These are phyloP conservation scores for Haberlea rhodopensis DNA, from an alignment of 257 asterid genomes.

Conservation along the genomic window DNA sequence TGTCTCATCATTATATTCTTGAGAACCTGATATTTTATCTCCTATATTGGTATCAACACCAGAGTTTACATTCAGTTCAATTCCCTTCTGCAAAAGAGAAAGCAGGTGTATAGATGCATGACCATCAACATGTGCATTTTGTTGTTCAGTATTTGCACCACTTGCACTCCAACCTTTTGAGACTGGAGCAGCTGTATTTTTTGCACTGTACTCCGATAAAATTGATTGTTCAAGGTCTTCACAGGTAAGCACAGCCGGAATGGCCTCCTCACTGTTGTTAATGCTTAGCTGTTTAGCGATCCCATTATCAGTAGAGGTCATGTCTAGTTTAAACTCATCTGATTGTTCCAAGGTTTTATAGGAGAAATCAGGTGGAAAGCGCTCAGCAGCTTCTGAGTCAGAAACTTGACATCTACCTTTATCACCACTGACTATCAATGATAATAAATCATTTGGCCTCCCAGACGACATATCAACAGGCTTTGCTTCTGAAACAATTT, in stretches of 20 bases:
- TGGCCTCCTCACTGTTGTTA: constrained; percentile 39
- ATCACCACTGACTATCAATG: no score
- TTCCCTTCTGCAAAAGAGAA: no score
- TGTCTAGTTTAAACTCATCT: constrained; percentile 28
- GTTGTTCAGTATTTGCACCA: constrained; percentile 34
- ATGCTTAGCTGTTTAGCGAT: constrained; percentile 38
- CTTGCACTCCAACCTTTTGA: constrained; percentile 32
- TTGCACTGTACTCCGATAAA: constrained; percentile 56
- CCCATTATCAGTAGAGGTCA: constrained; percentile 44
- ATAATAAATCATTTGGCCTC: no score
- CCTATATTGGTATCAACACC: constrained; percentile 30
- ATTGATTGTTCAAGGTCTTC: constrained; percentile 98
- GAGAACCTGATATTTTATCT: constrained; percentile 33
- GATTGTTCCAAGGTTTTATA: constrained; percentile 32
- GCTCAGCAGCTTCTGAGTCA: constrained; percentile 26
- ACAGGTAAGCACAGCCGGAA: constrained; percentile 64
- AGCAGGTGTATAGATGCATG: constrained; percentile 66
- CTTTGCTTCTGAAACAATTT: constrained; percentile 50
- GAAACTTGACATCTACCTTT: no score
- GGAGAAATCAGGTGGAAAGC: constrained; percentile 30
- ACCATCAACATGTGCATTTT: constrained; percentile 42
- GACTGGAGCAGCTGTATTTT: constrained; percentile 34
- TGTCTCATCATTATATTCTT: constrained; percentile 26
- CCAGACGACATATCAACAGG: no score
- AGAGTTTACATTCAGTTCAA: constrained; percentile 29